These are phyloP conservation scores for Chenopodium formosanum DNA, from an alignment of 148 eudicot species.

Conservation along the genomic window DNA sequence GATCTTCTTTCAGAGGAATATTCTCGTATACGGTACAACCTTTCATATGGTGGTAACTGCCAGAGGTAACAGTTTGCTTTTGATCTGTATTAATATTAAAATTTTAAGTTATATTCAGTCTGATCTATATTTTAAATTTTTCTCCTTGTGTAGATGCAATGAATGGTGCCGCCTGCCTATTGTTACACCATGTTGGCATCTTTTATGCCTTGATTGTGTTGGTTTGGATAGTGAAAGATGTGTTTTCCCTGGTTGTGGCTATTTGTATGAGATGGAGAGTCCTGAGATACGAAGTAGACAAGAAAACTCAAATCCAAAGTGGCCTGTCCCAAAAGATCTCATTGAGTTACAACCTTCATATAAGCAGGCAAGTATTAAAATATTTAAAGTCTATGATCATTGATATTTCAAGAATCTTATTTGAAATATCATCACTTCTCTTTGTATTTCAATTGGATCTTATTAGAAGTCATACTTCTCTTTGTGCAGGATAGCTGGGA, in stretches of 20 bases:
- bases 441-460: not conserved
- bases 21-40: constrained; percentile 54
- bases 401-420: not conserved
- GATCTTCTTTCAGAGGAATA: constrained; percentile 69
- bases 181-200: constrained; percentile 92
- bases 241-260: constrained; percentile 75
- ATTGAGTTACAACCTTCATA: constrained; percentile 97
- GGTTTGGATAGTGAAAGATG: constrained; percentile 77
- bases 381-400: not conserved
- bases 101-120: constrained; percentile 3
- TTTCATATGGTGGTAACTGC: constrained; percentile 75
- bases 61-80: constrained; percentile 56
- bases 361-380: constrained; percentile 61
- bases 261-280: constrained; percentile 86
- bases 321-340: constrained; percentile 99
- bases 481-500: constrained; percentile 83
- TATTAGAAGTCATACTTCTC: constrained; percentile 6
- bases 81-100: not conserved
- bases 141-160: constrained; percentile 54
- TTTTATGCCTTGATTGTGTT: constrained; percentile 88
- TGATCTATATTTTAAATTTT: constrained; percentile 10
- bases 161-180: constrained; percentile 98
- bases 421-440: not conserved
- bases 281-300: constrained; percentile 82
- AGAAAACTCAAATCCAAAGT: constrained; percentile 93